Percentiles rank a stretch among this genome's conserved stretches.
These are phyloP conservation scores for Colletotrichum horii DNA, from an alignment of 2,329 filamentous ascomycete species.

Conservation along the genomic window DNA sequence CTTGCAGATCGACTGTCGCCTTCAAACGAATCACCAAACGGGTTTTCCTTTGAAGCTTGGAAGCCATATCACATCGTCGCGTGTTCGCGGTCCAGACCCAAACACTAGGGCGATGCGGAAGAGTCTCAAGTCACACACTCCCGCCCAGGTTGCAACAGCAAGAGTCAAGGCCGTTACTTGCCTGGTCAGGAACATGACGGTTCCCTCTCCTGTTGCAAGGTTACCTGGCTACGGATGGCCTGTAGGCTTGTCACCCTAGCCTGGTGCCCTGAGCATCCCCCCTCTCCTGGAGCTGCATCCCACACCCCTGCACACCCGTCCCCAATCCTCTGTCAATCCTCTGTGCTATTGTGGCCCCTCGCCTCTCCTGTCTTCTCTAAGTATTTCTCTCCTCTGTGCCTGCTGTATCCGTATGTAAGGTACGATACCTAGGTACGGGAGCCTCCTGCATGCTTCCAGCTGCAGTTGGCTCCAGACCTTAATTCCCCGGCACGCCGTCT, in stretches of 20 bases:
- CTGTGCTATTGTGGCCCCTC: neutral
- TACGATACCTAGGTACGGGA: neutral
- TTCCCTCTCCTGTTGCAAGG: neutral
- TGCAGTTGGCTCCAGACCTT: neutral
- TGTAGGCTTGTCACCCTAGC: neutral
- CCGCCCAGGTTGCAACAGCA: neutral
- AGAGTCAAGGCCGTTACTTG: neutral
- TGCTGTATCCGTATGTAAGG: neutral
- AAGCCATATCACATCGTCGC: neutral
- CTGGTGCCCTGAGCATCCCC: neutral
- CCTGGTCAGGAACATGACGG: neutral
- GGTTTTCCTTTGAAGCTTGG: neutral
- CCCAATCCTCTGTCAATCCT: neutral
- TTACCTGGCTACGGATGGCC: neutral
- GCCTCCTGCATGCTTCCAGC: neutral
- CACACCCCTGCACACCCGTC: conserved; percentile 13
- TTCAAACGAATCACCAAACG: neutral
- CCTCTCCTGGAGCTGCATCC: neutral
- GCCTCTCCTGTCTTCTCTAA: neutral
- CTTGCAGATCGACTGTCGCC: neutral
- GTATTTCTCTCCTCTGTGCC: neutral
- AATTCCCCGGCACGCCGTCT: neutral
- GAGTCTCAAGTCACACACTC: neutral
- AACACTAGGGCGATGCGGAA: neutral
- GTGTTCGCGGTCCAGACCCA: neutral